Base-by-base conservation (phyloP, 768 basidiomycete species). In the Chalciporus sphaerocephalus region DNA sequence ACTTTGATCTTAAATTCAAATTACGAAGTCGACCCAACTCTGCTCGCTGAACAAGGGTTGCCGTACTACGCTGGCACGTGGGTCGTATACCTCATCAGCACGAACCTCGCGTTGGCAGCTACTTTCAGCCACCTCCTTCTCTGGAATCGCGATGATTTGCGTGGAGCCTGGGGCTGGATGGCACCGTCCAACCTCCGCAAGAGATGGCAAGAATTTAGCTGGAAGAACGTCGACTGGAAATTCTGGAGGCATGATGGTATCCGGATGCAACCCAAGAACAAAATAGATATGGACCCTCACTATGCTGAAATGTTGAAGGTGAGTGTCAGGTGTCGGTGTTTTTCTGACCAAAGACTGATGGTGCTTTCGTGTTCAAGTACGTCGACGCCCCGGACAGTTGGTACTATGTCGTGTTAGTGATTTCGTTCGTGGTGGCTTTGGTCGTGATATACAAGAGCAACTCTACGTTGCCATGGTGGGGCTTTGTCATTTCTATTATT, bases 401-500 rank as follows among this genome's bases (percentile, higher is more conserved):
- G 70, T 70, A 70, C 52, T 48, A 53, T 15, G 20, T 53, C 3
- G 54, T 53, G 6, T 42, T 68, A 20, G 15, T 57, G 5, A 2
- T 56, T 4, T 63, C 58, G 23, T 67, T 76, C 44, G 64, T 74
- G 2, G 73, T 81, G 65, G 79, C 78, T 0, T 71, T 81, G 69
- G 69, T 74, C 6, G 74, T 75, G 4, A 66, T 75, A 48, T 82
- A 81, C 59, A 71, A 30, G 28, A 6, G 28, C 6, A 7, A 73
- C 41, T 76, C 79, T 8, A 75, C 72, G 5, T 59, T 83, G 25
- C 80, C 81, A 6, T 81, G 81, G 81, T 80, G 77, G 76, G 76
- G 71, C 5, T 61, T 79, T 43, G 64, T 78, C 46, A 71, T 81
- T 17, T 69, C 72, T n/a, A 56, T 84, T 22, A 59, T 81, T 27